Evolutionary conservation across 306 rosid species (phyloP), one percentile per base, ranked within the genome.

Genomic region (Arachis stenosperma): DNA sequence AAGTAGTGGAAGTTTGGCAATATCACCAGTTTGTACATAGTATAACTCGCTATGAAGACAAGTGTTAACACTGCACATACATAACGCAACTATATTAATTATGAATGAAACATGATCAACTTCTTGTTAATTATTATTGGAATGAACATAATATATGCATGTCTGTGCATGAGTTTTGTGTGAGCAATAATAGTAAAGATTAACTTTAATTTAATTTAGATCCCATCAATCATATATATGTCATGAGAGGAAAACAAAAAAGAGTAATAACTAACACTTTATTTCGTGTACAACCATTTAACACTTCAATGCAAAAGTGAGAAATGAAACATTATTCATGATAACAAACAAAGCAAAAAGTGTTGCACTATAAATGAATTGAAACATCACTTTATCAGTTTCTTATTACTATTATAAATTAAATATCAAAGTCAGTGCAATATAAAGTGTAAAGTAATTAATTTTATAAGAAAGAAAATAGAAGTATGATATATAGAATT

Each of bases 21-120:
- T 55, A 71, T 93, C 98, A 30, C 98, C 97, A 5, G 98, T 93
- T 78, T 93, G 92, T 3, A 63, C 9, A 68, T 93, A 93, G 13
- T 30, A 50, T 1, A 17, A 0, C 14, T 3, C 80, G 43, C 51
- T 82, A 0, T 40, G 7, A 6, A 80, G 40, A 73, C 98, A 93
- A 36, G 39, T 33, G 1, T 71, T 40, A 3, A 82, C 84, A 15
- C 98, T 93, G 88, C 84, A 70, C 33, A 13, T 9, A 10, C 15
- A 33, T 33, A 33, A 33, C 37, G 4, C 2, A 33, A 33, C 2
- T 0, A 33, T 33, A 33, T 33, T 33, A 22, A 22, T 22, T 22
- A 22, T 22, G 27, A 64, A 15, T 64, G 6, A 40, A 36, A 50
- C 56, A 13, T 50, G 42, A 5, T 0, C 6, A 43, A 62, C n/a